Evolutionary conservation across 2,329 filamentous ascomycete genomes (phyloP).

Genomic region (Aspergillus sp.): DNA sequence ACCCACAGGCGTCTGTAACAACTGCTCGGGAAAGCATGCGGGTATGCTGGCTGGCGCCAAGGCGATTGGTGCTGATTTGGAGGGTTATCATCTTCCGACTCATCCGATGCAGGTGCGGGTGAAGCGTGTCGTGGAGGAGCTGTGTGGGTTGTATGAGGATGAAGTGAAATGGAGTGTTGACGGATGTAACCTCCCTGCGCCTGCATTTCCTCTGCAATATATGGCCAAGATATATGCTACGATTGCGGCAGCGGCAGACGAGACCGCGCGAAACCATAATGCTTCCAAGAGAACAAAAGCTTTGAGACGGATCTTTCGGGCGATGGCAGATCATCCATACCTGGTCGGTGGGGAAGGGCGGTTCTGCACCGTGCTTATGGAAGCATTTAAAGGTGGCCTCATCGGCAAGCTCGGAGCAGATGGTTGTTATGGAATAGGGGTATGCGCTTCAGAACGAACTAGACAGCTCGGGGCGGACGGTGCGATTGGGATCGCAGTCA

Average conservation of each 20-base stretch:
- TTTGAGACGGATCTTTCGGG: conserved; percentile 40
- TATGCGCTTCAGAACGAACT: conserved; percentile 41
- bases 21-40: conserved; percentile 52
- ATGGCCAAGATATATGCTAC: conserved; percentile 38
- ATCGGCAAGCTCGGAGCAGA: conserved; percentile 53
- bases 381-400: conserved; percentile 35
- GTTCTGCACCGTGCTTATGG: conserved; percentile 51
- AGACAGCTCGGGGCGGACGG: conserved; percentile 37
- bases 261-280: background rate
- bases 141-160: conserved; percentile 28
- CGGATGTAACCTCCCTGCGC: conserved; percentile 51
- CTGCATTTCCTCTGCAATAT: conserved; percentile 40
- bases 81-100: conserved; percentile 35
- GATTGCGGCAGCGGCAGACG: conserved; percentile 37
- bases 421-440: conserved; percentile 49
- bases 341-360: conserved; percentile 47
- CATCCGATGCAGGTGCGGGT: conserved; percentile 45
- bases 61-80: conserved; percentile 32
- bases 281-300: conserved; percentile 19
- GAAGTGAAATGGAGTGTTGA: conserved; percentile 46
- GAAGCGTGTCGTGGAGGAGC: conserved; percentile 36
- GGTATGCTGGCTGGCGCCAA: conserved; percentile 48
- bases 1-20: conserved; percentile 43
- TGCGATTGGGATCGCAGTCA: conserved; percentile 47
- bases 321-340: conserved; percentile 46